Evolutionary conservation across 345 rosid species (phyloP).

Genomic region (Camelina laxa): DNA sequence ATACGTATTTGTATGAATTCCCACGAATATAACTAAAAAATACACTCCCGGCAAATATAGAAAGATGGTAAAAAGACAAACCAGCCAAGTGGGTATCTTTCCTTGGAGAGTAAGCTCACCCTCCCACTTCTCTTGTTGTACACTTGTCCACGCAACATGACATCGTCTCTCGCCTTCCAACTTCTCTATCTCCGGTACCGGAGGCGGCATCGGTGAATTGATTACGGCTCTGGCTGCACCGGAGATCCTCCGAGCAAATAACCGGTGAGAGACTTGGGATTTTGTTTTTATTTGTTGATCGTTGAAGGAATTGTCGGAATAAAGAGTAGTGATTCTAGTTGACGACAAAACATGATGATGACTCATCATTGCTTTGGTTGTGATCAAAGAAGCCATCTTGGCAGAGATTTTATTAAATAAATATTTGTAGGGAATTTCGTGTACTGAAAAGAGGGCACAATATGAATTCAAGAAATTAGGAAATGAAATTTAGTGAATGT

Average conservation of each 20-base stretch:
- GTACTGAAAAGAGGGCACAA: slow-evolving; percentile 38
- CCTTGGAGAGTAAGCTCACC: slow-evolving; percentile 83
- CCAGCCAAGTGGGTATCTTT: slow-evolving; percentile 91
- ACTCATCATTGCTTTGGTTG: slow-evolving; percentile 44
- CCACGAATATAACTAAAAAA: slow-evolving; percentile 10
- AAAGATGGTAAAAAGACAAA: slow-evolving; percentile 41
- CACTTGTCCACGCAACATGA: slow-evolving; percentile 89
- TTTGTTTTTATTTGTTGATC: slow-evolving; percentile 25
- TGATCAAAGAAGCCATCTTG: slow-evolving; percentile 46
- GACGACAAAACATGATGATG: slow-evolving; percentile 38
- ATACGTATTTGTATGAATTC: slow-evolving; percentile 18
- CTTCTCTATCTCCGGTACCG: slow-evolving; percentile 45
- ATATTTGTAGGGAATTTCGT: slow-evolving; percentile 20
- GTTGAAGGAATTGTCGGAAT: slow-evolving; percentile 32
- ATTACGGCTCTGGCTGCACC: slow-evolving; percentile 45
- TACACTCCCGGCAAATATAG: neutral
- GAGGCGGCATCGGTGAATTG: slow-evolving; percentile 19
- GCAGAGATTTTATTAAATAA: neutral
- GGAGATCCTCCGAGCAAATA: slow-evolving; percentile 37
- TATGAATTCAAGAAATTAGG: slow-evolving; percentile 26
- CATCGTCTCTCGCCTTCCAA: slow-evolving; percentile 14
- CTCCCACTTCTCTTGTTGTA: slow-evolving; percentile 80
- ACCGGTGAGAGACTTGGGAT: slow-evolving; percentile 30
- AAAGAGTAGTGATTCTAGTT: slow-evolving; percentile 35
- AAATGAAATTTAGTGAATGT: slow-evolving; percentile 31